Conservation (phyloP, 306 rosid species). For the Pyrus pyrifolia region DNA sequence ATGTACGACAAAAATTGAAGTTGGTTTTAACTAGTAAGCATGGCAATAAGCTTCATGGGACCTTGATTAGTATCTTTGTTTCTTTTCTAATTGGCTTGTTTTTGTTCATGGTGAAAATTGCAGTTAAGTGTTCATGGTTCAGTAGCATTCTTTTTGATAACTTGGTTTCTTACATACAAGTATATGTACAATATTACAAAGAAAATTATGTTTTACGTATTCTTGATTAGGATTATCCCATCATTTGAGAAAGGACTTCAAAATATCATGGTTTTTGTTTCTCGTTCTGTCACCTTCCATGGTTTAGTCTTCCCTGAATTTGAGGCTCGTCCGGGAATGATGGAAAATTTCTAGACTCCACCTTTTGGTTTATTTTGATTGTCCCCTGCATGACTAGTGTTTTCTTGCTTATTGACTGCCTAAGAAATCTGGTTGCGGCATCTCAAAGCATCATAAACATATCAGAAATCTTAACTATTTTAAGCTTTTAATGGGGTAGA, state of each 20-base stretch:
- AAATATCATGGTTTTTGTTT: background rate
- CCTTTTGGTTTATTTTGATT: background rate
- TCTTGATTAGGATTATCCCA: background rate
- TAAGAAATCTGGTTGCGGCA: background rate
- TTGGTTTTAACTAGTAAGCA: background rate
- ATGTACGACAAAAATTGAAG: background rate
- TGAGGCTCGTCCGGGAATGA: background rate
- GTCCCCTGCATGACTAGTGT: background rate
- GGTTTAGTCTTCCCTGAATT: background rate
- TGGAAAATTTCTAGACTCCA: background rate
- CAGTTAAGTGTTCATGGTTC: no score
- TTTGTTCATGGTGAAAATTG: background rate
- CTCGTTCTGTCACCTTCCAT: background rate
- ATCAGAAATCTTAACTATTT: background rate
- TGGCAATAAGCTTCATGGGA: background rate
- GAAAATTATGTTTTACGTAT: background rate
- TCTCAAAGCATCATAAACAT: background rate
- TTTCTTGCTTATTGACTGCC: background rate
- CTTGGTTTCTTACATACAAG: no score
- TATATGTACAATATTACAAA: background rate
- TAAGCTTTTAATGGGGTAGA: background rate
- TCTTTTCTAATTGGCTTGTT: background rate
- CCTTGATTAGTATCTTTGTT: background rate
- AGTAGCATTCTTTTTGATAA: no score
- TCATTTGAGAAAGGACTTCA: background rate